A percentile compares a stretch with the other conserved stretches of the same genome.
These are phyloP conservation scores for Wallacemonas sp. DNA, from an alignment of 208 protist species.

Conservation along the genomic window DNA sequence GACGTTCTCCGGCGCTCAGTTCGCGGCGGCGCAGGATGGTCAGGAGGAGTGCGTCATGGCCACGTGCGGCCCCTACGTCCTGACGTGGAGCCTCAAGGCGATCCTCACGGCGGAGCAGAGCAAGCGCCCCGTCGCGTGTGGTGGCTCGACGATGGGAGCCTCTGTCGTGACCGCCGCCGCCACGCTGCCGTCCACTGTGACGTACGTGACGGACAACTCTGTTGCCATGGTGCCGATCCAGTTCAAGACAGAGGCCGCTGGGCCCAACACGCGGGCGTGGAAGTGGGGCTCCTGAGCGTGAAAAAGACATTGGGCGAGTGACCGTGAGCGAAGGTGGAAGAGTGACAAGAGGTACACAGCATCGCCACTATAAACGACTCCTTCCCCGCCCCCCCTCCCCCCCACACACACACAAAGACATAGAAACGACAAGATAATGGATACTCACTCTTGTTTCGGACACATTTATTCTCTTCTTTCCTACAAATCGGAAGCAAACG, in stretches of 20 bases:
- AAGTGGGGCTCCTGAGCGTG: slow-evolving; percentile 22
- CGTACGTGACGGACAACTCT: slow-evolving; percentile 25
- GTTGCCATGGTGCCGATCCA: slow-evolving; percentile 29
- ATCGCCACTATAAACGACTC: too few species aligned
- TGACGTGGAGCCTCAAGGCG: slow-evolving; percentile 57
- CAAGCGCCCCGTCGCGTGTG: slow-evolving; percentile 28
- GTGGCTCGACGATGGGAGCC: slow-evolving; percentile 24
- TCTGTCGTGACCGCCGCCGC: slow-evolving; percentile 29
- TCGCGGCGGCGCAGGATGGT: slow-evolving; percentile 36
- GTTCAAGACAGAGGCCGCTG: slow-evolving; percentile 14
- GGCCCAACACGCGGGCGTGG: slow-evolving; percentile 19
- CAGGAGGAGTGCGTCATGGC: slow-evolving; percentile 55
- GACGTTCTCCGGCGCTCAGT: slow-evolving; percentile 43
- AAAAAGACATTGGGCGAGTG: neutral
- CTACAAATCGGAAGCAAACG: too few species aligned
- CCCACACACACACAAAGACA: neutral
- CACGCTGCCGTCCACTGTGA: slow-evolving; percentile 27
- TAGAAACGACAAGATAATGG: neutral
- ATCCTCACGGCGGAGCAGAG: slow-evolving; percentile 37
- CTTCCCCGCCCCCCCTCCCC: neutral
- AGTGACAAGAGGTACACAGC: too few species aligned
- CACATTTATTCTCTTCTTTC: too few species aligned
- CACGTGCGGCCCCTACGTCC: slow-evolving; percentile 41
- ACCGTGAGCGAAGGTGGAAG: too few species aligned
- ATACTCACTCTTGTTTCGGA: too few species aligned